Base-by-base conservation (phyloP, 129 eudicot species). In the Pulicaria dysenterica region DNA sequence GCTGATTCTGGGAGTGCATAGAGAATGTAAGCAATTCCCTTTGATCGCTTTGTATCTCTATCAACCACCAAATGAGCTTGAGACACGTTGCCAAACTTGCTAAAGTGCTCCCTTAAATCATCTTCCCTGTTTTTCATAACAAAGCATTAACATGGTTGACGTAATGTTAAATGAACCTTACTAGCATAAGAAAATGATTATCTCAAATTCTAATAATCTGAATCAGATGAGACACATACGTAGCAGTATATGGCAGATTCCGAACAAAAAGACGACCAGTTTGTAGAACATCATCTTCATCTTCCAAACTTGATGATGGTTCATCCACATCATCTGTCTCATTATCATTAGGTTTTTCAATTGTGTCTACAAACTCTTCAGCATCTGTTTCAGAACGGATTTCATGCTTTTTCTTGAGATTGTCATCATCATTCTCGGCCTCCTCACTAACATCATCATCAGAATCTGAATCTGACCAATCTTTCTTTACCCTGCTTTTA, bases 181-280 rank as follows among this genome's bases (percentile, higher is more conserved):
- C 39, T 38, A 69, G 19, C 37, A 60, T 48, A 36, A 48, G 3
- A 61, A 63, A 36, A 51, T 3, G 17, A 67, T 62, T 9, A 79
- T 56, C 41, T 45, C 55, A 46, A 72, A 64, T 11, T 49, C 14
- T 55, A n/a, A 62, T 4, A 44, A 75, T 3, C 42, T 15, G 11
- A 61, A 38, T 56, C 3, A 62, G 40, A 58, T 50, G 59, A 46
- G 56, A 67, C 5, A 38, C 81, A 57, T 90, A 94, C 98, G 93
- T 88, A 75, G 98, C 84, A 50, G 88, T 85, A 64, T 90, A 94
- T 24, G 97, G 98, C 42, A 94, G 91, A 84, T 88, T 94, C 39
- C 96, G 89, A 68, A 94, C 86, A 84, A 85, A 94, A 75, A 94
- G 95, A 61, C 98, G 97, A 15, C 89, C 96, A 69, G 91, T 79